Conservation (phyloP, 768 basidiomycete genomes). For the Tylopilus balloui region DNA sequence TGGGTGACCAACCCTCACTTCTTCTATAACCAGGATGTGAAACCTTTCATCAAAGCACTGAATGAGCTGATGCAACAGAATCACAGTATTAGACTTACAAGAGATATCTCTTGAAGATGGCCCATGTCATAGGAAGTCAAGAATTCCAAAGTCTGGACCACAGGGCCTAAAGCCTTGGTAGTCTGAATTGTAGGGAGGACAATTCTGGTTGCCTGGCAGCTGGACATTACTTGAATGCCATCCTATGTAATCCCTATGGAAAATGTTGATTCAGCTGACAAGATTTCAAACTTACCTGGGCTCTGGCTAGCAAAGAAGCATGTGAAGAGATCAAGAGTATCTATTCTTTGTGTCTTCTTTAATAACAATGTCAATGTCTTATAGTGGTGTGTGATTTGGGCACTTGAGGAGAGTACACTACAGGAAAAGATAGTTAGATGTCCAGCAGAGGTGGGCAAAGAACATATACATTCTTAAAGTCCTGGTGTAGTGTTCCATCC, state of each 20-base stretch:
- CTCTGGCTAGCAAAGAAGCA: neutral
- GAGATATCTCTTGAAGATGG: neutral
- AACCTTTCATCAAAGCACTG: neutral
- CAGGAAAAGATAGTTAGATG: neutral
- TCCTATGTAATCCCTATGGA: neutral
- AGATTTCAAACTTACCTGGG: neutral
- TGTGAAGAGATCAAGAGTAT: neutral
- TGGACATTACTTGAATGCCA: neutral
- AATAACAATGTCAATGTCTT: neutral
- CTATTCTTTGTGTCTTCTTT: neutral
- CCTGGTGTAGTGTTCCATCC: neutral
- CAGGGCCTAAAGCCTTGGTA: too few species aligned
- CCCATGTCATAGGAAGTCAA: neutral
- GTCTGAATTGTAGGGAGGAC: too few species aligned
- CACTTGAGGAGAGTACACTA: neutral
- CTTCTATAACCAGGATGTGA: slow-evolving; percentile 3
- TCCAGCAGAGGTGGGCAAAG: neutral
- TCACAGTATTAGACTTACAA: neutral
- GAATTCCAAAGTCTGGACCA: neutral
- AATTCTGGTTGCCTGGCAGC: neutral
- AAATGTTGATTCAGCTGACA: neutral
- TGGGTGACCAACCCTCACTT: neutral
- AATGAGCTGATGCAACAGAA: too few species aligned
- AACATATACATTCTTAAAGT: neutral
- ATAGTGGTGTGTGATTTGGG: neutral